phyloP scores from a whole-genome alignment of 306 rosid species.

The Neltuma alba region DNA sequence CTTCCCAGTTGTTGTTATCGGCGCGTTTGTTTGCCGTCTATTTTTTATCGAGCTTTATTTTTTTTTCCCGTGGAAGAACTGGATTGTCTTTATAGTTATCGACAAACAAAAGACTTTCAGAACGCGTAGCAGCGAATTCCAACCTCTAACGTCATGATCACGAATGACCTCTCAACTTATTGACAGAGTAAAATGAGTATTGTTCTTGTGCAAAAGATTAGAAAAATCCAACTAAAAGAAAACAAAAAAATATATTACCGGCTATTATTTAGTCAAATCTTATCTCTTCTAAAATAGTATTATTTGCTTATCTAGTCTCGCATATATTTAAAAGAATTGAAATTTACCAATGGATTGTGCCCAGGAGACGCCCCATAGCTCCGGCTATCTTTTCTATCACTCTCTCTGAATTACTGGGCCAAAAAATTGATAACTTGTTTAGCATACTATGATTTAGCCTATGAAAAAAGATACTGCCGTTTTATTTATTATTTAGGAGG shows the following conservation, averaged over 20 bases:
- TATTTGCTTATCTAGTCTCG: not conserved
- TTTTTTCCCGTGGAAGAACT: not conserved
- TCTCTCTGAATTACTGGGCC: not conserved
- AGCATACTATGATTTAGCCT: not conserved
- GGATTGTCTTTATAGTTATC: not conserved
- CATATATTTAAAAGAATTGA: constrained; percentile 12
- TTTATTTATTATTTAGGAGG: too few species aligned
- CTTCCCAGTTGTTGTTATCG: not conserved
- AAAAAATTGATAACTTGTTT: not conserved
- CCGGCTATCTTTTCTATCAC: not conserved
- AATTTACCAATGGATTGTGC: not conserved
- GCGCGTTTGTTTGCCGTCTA: not conserved
- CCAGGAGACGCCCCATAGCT: not conserved
- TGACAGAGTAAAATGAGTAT: not conserved
- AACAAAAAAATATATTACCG: not conserved
- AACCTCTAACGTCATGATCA: not conserved
- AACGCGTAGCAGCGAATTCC: not conserved
- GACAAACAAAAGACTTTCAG: constrained; percentile 18
- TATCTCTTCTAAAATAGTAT: not conserved
- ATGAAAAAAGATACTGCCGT: too few species aligned
- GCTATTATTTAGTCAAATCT: not conserved
- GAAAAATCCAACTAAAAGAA: constrained; percentile 2
- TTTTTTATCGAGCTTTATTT: too few species aligned
- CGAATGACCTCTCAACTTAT: not conserved
- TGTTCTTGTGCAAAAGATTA: not conserved